A percentile compares a stretch with the other conserved stretches of the same genome.
These are phyloP conservation scores for Mytilinidion resinicola DNA, from an alignment of 495 filamentous ascomycete genomes.

Conservation along the genomic window DNA sequence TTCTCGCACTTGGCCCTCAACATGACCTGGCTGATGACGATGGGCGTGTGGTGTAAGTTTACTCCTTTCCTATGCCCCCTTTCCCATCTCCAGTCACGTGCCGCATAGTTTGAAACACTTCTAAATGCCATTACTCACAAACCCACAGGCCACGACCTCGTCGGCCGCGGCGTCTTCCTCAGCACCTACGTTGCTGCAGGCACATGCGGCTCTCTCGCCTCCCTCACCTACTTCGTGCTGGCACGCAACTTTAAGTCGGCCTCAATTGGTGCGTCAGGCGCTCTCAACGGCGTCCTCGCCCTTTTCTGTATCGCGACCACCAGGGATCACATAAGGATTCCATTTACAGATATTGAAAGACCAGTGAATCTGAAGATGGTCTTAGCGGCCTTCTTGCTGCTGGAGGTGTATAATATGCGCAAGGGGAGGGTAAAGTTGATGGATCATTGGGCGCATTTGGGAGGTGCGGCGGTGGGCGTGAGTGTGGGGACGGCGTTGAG, in stretches of 20 bases:
- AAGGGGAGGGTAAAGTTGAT: background rate
- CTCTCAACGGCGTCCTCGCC: background rate
- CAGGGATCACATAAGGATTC: background rate
- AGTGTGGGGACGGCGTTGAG: background rate
- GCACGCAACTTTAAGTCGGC: background rate
- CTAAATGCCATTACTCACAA: background rate
- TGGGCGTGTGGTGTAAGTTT: constrained; percentile 51
- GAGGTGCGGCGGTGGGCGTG: background rate
- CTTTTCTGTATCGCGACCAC: background rate
- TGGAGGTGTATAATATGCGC: background rate
- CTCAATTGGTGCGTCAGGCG: background rate
- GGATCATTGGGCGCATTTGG: background rate
- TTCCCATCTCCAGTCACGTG: background rate
- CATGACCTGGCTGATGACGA: constrained; percentile 55
- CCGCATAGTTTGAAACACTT: background rate
- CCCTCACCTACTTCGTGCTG: background rate
- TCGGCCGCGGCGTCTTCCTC: constrained; percentile 80
- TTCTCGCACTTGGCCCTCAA: constrained; percentile 63
- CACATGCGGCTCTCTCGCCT: constrained; percentile 48
- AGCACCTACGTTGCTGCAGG: constrained; percentile 68
- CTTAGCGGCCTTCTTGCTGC: background rate
- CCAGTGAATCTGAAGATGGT: background rate
- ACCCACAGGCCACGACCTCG: constrained; percentile 66
- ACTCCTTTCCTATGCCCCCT: background rate
- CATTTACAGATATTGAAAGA: background rate